Percentiles rank a stretch among this genome's conserved stretches.
These are phyloP conservation scores for Yamadazyma oceani DNA, from an alignment of 1,139 yeast species.

Conservation along the genomic window DNA sequence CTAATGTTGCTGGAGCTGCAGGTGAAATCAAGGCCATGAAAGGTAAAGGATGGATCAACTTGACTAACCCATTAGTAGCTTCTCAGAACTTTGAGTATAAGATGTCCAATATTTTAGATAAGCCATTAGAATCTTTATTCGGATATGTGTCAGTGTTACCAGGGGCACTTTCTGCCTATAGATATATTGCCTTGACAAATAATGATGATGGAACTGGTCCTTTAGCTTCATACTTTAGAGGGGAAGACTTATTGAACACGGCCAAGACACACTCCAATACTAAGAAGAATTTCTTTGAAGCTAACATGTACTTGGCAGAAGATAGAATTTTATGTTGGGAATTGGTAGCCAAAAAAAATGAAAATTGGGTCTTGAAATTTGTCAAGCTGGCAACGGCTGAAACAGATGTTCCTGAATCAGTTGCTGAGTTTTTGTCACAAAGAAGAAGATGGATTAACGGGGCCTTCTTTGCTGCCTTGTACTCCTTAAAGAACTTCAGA, in stretches of 20 bases:
- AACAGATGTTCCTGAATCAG: conserved; percentile 92
- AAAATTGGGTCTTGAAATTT: conserved; percentile 89
- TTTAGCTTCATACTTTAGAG: conserved; percentile 81
- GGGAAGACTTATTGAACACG: conserved; percentile 61
- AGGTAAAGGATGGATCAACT: conserved; percentile 78
- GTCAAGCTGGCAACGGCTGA: conserved; percentile 95
- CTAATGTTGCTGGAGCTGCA: conserved; percentile 97
- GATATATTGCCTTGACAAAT: conserved; percentile 83
- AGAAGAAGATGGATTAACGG: conserved; percentile 98
- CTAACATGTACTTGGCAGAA: conserved; percentile 96
- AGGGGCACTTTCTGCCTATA: conserved; percentile 93
- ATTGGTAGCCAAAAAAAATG: conserved; percentile 80
- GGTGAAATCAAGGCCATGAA: conserved; percentile 96
- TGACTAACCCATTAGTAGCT: conserved; percentile 89
- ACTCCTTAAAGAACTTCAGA: conserved; percentile 74
- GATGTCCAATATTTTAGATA: conserved; percentile 92
- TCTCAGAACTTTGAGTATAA: conserved; percentile 97
- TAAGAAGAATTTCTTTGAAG: conserved; percentile 78
- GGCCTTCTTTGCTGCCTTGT: conserved; percentile 93
- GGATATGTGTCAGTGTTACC: conserved; percentile 95
- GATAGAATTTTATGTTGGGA: conserved; percentile 98
- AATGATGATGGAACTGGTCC: conserved; percentile 95
- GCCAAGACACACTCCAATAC: conserved; percentile 33
- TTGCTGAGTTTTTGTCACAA: conserved; percentile 90
- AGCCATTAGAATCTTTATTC: conserved; percentile 89